Conservation (phyloP, 805 yeast species). For the Zygoascus flipseniorum region DNA sequence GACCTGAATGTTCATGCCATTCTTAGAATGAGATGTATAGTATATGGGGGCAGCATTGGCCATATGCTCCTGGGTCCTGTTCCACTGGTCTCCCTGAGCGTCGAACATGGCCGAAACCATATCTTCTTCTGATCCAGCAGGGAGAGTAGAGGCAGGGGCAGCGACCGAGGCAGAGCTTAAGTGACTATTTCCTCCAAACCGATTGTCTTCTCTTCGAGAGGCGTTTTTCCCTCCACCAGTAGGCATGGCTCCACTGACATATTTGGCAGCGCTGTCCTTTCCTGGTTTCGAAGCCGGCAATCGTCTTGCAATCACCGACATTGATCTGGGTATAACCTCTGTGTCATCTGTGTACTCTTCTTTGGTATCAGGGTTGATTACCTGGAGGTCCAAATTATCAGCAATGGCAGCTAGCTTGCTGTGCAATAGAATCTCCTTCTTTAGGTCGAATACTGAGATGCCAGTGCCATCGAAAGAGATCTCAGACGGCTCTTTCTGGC, state of each 20-base stretch:
- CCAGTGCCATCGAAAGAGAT: conserved; percentile 95
- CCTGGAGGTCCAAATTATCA: conserved; percentile 61
- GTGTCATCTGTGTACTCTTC: conserved; percentile 84
- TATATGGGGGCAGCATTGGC: conserved; percentile 75
- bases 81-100: conserved; percentile 92
- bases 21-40: conserved; percentile 30
- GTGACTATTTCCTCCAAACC: conserved; percentile 4
- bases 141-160: conserved; percentile 11
- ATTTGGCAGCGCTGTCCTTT: conserved; percentile 48
- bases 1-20: conserved; percentile 22
- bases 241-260: conserved; percentile 45
- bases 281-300: conserved; percentile 54
- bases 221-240: conserved; percentile 29
- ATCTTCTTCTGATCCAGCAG: conserved; percentile 67
- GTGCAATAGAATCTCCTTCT: conserved; percentile 76
- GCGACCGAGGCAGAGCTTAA: conserved; percentile 22
- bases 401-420: conserved; percentile 77
- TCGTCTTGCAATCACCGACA: conserved; percentile 72
- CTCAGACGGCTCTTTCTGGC: conserved; percentile 71
- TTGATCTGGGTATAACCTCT: conserved; percentile 82
- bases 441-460: conserved; percentile 86
- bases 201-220: conserved; percentile 28
- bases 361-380: conserved; percentile 62
- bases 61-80: conserved; percentile 84
- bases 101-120: conserved; percentile 85